A percentile compares a stretch with the other conserved stretches of the same genome.
Evolutionary conservation across 768 basidiomycete species (phyloP).

Genomic region (Lyophyllum shimeji): DNA sequence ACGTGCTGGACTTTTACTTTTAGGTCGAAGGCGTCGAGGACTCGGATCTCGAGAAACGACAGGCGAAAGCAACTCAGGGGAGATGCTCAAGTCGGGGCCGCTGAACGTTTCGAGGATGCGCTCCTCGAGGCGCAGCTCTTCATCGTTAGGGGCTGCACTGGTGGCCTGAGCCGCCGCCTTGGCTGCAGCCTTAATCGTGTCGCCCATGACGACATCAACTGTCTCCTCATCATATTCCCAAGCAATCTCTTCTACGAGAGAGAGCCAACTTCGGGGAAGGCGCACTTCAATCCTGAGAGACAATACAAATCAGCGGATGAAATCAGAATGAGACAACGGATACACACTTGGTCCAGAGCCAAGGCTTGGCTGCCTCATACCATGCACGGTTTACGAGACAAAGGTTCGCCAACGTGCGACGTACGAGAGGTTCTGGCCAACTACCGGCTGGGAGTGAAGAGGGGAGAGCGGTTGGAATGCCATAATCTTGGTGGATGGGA

Average conservation of each 20-base stretch:
- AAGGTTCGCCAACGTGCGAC: conserved; percentile 66
- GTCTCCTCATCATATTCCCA: conserved; percentile 71
- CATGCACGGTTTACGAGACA: conserved; percentile 78
- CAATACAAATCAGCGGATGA: neutral
- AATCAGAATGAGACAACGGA: neutral
- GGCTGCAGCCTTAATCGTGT: conserved; percentile 67
- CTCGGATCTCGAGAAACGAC: conserved; percentile 82
- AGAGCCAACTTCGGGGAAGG: conserved; percentile 81
- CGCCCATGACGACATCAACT: conserved; percentile 61
- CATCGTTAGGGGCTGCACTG: conserved; percentile 31
- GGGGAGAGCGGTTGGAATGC: conserved; percentile 62
- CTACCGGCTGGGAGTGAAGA: conserved; percentile 71
- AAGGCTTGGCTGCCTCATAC: conserved; percentile 83
- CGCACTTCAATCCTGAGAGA: conserved; percentile 64
- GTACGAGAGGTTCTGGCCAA: conserved; percentile 67
- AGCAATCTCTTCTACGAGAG: conserved; percentile 76
- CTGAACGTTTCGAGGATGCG: conserved; percentile 57
- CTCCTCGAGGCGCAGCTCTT: conserved; percentile 54
- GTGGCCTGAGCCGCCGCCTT: conserved; percentile 56
- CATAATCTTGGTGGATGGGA: conserved; percentile 44
- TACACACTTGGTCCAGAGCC: conserved; percentile 74
- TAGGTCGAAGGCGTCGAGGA: conserved; percentile 69
- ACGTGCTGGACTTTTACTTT: conserved; percentile 79
- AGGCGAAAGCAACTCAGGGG: conserved; percentile 75
- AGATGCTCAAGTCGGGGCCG: conserved; percentile 68